Evolutionary conservation across 2,329 filamentous ascomycete species (phyloP).

Genomic region (Exophiala dermatitidis): DNA sequence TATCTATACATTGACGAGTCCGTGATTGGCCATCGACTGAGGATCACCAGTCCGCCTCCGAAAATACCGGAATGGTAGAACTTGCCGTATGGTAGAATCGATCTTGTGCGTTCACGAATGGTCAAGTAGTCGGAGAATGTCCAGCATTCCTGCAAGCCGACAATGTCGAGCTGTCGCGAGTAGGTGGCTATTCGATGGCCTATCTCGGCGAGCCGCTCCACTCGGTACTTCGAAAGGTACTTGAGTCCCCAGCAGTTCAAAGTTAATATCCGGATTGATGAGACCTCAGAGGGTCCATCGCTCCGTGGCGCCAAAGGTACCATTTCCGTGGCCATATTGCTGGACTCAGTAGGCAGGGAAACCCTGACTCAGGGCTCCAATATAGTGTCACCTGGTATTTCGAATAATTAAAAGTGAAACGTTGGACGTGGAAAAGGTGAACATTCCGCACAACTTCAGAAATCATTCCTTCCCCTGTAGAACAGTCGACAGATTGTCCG

Average conservation of each 20-base stretch:
- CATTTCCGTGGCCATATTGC: background rate
- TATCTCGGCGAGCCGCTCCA: slow-evolving; percentile 73
- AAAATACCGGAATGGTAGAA: slow-evolving; percentile 89
- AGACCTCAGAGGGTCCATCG: background rate
- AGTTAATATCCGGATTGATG: slow-evolving; percentile 63
- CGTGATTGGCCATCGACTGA: slow-evolving; percentile 87
- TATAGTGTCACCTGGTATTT: background rate
- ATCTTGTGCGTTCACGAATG: slow-evolving; percentile 65
- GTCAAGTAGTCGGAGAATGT: slow-evolving; percentile 73
- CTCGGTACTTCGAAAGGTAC: slow-evolving; percentile 69
- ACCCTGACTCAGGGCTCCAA: background rate
- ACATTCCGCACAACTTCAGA: too few relatives aligned
- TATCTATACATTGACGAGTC: slow-evolving; percentile 82
- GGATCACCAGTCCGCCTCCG: slow-evolving; percentile 78
- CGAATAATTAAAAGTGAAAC: background rate
- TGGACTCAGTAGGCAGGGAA: background rate
- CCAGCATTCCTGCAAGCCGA: slow-evolving; percentile 94
- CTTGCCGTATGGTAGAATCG: slow-evolving; percentile 79
- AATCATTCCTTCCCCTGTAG: too few relatives aligned
- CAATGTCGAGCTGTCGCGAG: slow-evolving; percentile 67
- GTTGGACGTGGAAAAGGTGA: too few relatives aligned
- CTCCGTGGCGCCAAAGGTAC: background rate
- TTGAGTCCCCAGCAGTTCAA: slow-evolving; percentile 98
- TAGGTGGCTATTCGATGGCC: slow-evolving; percentile 67
- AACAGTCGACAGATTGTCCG: too few relatives aligned